Base-by-base conservation (phyloP, 208 protist species). In the Strigomonas galati region DNA sequence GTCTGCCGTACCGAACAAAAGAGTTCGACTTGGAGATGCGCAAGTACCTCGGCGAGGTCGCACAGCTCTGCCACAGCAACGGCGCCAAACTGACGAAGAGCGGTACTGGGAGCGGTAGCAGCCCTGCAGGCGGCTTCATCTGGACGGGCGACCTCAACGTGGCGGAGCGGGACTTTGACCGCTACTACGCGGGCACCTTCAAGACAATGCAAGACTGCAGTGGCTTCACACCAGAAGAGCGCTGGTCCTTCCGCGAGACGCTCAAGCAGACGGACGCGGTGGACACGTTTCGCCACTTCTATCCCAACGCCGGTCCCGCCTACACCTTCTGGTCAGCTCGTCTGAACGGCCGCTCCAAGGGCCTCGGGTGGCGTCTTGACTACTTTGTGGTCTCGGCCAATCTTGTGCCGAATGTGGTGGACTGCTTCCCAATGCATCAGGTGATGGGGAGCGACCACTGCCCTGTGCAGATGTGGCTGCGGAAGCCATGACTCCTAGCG, bases 61-160 rank as follows among this genome's bases (percentile, higher is more conserved):
- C 79, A 10, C 59, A 32, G 43, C 31, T 54, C 24, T 90, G 78
- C 67, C 54, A 32, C 17, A 28, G 55, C 19, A 49, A 72, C 60
- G 68, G 24, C 6, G 62, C 23, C 12, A 52, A 40, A 26, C 32
- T n/a, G 5, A 32, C 26, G 14, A 32, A 65, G 48, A 46, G 24
- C 35, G 14, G 61, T 61, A 32, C 43, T 15, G 12, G 23, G 40
- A 23, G 21, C 37, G 12, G 26, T 30, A 0, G 58, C 60, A 4
- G 40, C 21, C 32, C 56, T 52, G 37, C 66, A 57, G 26, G 55
- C 58, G 26, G 81, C n/a, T 69, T 97, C n/a, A 92, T 98, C 48
- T 97, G 89, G 91, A 81, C 90, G 28, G 95, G 95, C 26, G 95
- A 98, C 66, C 75, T 98, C 10, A 98, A 98, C 75, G 92, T 97